Percentiles rank a stretch among this genome's conserved stretches.
Evolutionary conservation across 352 stramenopile genomes (phyloP).

Genomic region (Phytophthora idaei): DNA sequence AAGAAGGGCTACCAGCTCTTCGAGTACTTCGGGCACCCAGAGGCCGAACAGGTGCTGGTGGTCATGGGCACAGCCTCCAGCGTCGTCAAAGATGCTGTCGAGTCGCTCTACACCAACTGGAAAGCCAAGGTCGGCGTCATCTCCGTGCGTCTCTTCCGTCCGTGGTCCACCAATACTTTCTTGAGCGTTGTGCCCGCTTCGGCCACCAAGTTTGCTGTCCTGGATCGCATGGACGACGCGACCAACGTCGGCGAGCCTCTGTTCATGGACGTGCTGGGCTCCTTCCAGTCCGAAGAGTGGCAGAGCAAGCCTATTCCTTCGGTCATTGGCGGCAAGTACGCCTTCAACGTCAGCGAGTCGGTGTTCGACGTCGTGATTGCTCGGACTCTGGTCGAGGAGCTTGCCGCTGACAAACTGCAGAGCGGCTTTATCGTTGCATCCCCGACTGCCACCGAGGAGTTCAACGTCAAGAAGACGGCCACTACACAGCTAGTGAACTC

Average conservation of each 20-base stretch:
- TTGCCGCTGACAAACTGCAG: conserved; percentile 63
- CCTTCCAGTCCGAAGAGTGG: conserved; percentile 86
- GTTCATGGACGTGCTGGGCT: conserved; percentile 92
- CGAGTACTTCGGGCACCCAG: conserved; percentile 88
- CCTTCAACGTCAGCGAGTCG: conserved; percentile 64
- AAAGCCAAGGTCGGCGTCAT: conserved; percentile 87
- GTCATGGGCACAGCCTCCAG: conserved; percentile 91
- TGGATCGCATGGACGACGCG: conserved; percentile 91
- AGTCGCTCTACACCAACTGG: conserved; percentile 87
- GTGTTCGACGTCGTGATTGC: conserved; percentile 90
- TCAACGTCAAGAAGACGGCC: conserved; percentile 31
- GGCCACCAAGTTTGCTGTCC: conserved; percentile 85
- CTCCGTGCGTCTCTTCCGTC: conserved; percentile 91
- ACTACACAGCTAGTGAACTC: conserved; percentile 57
- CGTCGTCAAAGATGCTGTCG: conserved; percentile 89
- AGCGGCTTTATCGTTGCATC: conserved; percentile 77
- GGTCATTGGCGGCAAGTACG: conserved; percentile 86
- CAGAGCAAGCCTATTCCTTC: conserved; percentile 54
- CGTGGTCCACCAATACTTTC: conserved; percentile 85
- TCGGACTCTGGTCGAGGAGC: conserved; percentile 68
- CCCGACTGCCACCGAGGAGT: conserved; percentile 26
- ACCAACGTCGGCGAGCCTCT: conserved; percentile 90
- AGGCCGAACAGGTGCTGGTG: conserved; percentile 89
- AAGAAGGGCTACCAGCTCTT: conserved; percentile 91
- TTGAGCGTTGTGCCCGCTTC: conserved; percentile 74